Conservation (phyloP, 768 basidiomycete genomes). For the Boletus rufocinnamomeus region DNA sequence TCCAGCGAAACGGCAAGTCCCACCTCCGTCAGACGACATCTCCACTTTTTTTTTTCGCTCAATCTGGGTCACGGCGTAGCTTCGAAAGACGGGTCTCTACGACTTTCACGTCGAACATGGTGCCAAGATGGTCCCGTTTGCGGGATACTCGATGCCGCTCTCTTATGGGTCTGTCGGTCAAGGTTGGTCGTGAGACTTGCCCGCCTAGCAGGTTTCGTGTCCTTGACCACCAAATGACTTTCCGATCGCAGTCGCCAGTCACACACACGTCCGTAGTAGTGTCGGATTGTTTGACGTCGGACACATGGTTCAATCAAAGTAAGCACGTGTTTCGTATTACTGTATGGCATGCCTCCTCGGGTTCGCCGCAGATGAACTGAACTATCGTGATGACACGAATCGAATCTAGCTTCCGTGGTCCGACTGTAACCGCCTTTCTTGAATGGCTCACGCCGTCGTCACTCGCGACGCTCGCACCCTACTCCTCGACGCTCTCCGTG, state of each 20-base stretch:
- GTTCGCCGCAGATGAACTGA: neutral
- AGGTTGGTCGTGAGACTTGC: constrained; percentile 44
- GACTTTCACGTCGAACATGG: constrained; percentile 83
- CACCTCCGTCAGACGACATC: neutral
- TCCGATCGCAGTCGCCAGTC: constrained; percentile 69
- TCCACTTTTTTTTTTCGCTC: neutral
- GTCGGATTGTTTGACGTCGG: constrained; percentile 96
- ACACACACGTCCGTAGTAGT: constrained; percentile 80
- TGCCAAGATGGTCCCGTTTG: constrained; percentile 96
- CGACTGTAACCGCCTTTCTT: constrained; percentile 76
- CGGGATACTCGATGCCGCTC: constrained; percentile 94
- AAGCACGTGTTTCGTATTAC: constrained; percentile 18
- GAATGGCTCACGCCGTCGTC: constrained; percentile 90
- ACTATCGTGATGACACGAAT: neutral
- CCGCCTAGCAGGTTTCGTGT: constrained; percentile 3
- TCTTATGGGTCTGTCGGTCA: constrained; percentile 81
- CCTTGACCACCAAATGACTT: constrained; percentile 12
- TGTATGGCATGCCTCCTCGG: too few relatives aligned
- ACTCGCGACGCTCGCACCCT: constrained; percentile 63
- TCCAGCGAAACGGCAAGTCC: constrained; percentile 23
- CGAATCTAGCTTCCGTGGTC: constrained; percentile 70
- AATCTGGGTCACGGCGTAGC: constrained; percentile 31
- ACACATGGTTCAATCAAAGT: constrained; percentile 97
- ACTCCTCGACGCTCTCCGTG: constrained; percentile 83
- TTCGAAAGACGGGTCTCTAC: constrained; percentile 74